Base-by-base conservation (phyloP, 768 basidiomycete species). In the Xerocomellus chrysenteron region DNA sequence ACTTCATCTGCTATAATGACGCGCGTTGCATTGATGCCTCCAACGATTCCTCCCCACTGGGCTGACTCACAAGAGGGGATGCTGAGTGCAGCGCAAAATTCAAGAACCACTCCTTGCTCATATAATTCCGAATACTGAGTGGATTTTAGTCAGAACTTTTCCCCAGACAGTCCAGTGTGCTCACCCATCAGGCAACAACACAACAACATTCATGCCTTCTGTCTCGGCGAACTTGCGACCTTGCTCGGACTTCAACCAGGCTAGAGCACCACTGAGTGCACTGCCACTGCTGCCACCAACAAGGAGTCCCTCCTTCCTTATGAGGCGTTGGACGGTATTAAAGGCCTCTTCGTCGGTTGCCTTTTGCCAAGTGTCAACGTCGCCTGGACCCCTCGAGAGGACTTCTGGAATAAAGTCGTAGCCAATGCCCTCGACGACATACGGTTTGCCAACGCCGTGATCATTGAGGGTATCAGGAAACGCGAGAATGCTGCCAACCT, bases 281-380 rank as follows among this genome's bases (percentile, higher is more conserved):
- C 90, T 92, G 0, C 97, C 97, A 61, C 89, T 91, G 67, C 92
- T 95, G 2, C 97, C 97, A 8, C 97, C 97, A 4, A 97, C 89
- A 3, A 99, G 79, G 10, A 98, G 80, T 1, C 91, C 95, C 74
- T 98, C 96, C 33, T 75, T 80, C 50, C 85, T 81, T 83, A 97
- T 97, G 26, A 97, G 68, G 35, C 77, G 71, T 56, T 87, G 80
- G 8, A 92, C 88, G 16, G 86, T 85, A 10, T 77, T 78, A 64
- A 94, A 97, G 0, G 94, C 80, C 43, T 91, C 89, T 3, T 86
- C 78, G 63, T 98, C 97, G 1, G 74, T 76, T 0, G 88, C 87
- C 80, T 98, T 98, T 58, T 93, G 71, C 97, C 92, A 94, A n/a
- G 68, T 56, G 65, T 94, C 82, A 48, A 98, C 77, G 30, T 83